Evolutionary conservation across 768 basidiomycete genomes (phyloP), one percentile per base, ranked within the genome.

Genomic region (Collybia sordida): DNA sequence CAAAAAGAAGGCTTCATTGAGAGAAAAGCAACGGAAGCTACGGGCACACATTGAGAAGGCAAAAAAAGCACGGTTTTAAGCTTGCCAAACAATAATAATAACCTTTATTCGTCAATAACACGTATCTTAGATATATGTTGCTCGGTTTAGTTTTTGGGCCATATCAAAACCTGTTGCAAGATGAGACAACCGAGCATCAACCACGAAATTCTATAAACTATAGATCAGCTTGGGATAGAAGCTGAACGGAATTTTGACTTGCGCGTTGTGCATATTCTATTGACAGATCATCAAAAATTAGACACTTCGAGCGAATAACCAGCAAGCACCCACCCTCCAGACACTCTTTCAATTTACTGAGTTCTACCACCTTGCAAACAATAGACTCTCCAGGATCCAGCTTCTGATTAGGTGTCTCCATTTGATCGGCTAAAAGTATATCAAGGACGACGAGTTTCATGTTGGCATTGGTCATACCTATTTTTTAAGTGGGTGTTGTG

Each of bases 401-500:
- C 49, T 88, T 81, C 47, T 90, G 84, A 9, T 77, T 69, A 0
- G 93, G 93, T 14, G 74, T 75, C 53, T 86, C 80, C 54, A 96
- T 70, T 58, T 79, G 66, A 52, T 81, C 82, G n/a, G 79, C 72
- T 47, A 98, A 72, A 27, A 73, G 64, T 38, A 93, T 87, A 51
- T 79, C 76, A 23, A 95, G 72, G 15, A 86, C 75, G 41, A 92
- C 84, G 18, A 97, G 79, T 59, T 90, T 86, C 91, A 95, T 95
- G 62, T 90, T 96, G 11, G 95, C 90, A 38, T 85, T 93, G 17
- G 91, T 88, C 93, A 98, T 94, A 8, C 95, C 93, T 90, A 45
- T 27, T 39, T 24, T 22, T 41, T 3, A 18, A 23, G 11, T 48
- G n/a, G 36, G 41, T 51, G 37, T 34, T 23, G 19, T 52, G 41